Conservation (phyloP, 352 stramenopile species). For the Pythium grandisporangium region DNA sequence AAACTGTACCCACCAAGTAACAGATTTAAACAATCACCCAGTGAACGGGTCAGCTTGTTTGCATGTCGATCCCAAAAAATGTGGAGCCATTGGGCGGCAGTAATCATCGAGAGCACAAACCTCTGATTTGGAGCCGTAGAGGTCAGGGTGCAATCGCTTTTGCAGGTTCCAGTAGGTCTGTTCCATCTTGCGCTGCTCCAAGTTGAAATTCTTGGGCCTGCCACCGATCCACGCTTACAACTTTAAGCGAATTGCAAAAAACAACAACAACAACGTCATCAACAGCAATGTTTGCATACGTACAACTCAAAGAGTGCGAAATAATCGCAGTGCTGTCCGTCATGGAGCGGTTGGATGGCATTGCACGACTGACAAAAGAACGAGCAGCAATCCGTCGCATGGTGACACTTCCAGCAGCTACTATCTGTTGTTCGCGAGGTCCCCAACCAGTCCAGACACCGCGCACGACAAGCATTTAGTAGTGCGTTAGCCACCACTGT, state of each 20-base stretch:
- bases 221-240: no score
- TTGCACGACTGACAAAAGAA: slow-evolving; percentile 80
- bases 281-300: no score
- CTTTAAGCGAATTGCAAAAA: no score
- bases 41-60: no score
- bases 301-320: slow-evolving; percentile 85
- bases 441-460: no score
- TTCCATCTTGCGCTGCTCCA: slow-evolving; percentile 76
- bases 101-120: slow-evolving; percentile 24
- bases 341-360: slow-evolving; percentile 61
- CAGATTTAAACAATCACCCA: no score
- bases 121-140: slow-evolving; percentile 82
- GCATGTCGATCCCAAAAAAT: no score
- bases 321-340: slow-evolving; percentile 65
- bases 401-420: slow-evolving; percentile 81
- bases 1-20: slow-evolving; percentile 25
- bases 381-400: slow-evolving; percentile 69
- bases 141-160: slow-evolving; percentile 76
- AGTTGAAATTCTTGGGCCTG: slow-evolving; percentile 72
- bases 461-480: no score
- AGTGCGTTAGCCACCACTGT: no score
- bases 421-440: no score
- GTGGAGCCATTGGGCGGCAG: no score
- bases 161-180: slow-evolving; percentile 84
- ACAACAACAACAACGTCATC: no score